Evolutionary conservation across 2,329 filamentous ascomycete genomes (phyloP).

Genomic region (Neophaeococcomyces mojaviensis): DNA sequence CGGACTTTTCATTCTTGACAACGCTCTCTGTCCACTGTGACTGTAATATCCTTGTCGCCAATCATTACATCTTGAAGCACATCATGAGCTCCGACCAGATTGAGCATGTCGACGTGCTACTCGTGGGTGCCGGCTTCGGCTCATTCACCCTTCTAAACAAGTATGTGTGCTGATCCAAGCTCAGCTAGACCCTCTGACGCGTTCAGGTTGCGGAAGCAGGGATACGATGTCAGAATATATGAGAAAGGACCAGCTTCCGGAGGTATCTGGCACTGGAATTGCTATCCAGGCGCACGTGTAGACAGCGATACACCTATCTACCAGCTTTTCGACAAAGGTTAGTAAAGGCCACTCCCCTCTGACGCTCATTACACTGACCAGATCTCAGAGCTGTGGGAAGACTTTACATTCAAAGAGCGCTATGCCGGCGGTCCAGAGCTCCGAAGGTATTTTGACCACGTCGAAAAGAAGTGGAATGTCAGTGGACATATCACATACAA

Average conservation of each 20-base stretch:
- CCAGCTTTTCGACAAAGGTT: slow-evolving; percentile 16
- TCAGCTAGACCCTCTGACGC: neutral
- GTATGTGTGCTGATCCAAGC: slow-evolving; percentile 3
- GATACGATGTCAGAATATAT: slow-evolving; percentile 41
- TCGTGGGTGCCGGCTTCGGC: slow-evolving; percentile 29
- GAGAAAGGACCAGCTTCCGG: slow-evolving; percentile 44
- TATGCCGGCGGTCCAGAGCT: slow-evolving; percentile 32
- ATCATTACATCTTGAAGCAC: too few species aligned
- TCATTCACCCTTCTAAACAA: slow-evolving; percentile 43
- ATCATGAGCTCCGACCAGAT: slow-evolving; percentile 17
- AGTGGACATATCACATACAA: slow-evolving; percentile 30
- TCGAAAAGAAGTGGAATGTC: slow-evolving; percentile 34
- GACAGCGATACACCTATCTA: slow-evolving; percentile 29
- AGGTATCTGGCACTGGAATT: slow-evolving; percentile 32
- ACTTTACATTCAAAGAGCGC: slow-evolving; percentile 39
- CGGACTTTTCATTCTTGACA: neutral
- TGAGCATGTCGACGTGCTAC: slow-evolving; percentile 22
- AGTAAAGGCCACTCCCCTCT: too few species aligned
- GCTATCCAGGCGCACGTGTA: slow-evolving; percentile 39
- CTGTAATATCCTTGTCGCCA: too few species aligned
- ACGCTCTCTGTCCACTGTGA: too few species aligned
- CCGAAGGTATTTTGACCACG: slow-evolving; percentile 34
- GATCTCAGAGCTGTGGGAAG: slow-evolving; percentile 33
- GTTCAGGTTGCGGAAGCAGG: slow-evolving; percentile 46
- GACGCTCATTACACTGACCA: slow-evolving; percentile 36